These are phyloP conservation scores for Termitomyces bulborhizus DNA, from an alignment of 768 basidiomycete genomes.

Conservation along the genomic window DNA sequence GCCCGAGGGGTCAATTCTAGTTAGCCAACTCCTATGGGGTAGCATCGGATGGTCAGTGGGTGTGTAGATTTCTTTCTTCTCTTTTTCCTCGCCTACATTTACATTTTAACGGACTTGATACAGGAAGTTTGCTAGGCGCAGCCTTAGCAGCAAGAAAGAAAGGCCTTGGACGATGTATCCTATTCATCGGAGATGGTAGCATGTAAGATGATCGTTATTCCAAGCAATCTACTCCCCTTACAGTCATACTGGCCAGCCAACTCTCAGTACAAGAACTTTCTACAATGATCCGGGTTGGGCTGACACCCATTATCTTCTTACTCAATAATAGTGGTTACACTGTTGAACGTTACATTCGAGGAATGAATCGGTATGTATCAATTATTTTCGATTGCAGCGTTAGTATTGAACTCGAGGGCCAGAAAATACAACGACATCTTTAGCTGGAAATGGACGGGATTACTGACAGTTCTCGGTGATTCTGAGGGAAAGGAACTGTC, in stretches of 20 bases:
- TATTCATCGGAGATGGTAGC: slow-evolving; percentile 85
- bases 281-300: slow-evolving; percentile 66
- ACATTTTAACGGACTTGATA: not conserved
- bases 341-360: slow-evolving; percentile 78
- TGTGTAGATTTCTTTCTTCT: slow-evolving; percentile 16
- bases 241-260: slow-evolving; percentile 37
- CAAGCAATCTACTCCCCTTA: not conserved
- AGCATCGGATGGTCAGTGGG: slow-evolving; percentile 89
- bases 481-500: slow-evolving; percentile 37
- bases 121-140: slow-evolving; percentile 66
- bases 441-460: slow-evolving; percentile 68
- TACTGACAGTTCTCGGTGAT: slow-evolving; percentile 55
- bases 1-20: slow-evolving; percentile 56
- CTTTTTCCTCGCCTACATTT: not conserved
- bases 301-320: slow-evolving; percentile 82
- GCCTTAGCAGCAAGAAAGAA: slow-evolving; percentile 72
- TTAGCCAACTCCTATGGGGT: slow-evolving; percentile 85
- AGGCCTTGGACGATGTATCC: slow-evolving; percentile 58
- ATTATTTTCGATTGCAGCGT: not conserved
- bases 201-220: slow-evolving; percentile 38
- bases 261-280: slow-evolving; percentile 79
- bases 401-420: not conserved
- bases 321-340: slow-evolving; percentile 82
- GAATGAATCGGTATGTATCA: slow-evolving; percentile 39
- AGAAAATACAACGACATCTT: slow-evolving; percentile 86